Conservation (phyloP, 169 alveolate species). For the Plasmodium chabaudi region DNA sequence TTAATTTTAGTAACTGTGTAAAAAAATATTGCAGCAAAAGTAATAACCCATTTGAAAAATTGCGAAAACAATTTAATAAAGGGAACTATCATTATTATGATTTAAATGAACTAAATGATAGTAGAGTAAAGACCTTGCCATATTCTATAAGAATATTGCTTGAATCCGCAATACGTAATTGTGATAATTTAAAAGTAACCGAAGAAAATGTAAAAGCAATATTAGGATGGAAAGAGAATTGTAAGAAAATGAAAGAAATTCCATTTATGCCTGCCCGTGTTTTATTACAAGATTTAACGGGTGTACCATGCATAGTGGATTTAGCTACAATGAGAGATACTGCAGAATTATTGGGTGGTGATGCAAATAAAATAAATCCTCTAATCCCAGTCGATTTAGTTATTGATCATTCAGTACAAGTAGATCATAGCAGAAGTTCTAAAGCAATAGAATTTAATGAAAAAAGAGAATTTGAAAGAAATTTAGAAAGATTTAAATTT, state of each 20-base stretch:
- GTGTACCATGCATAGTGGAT: slow-evolving; percentile 97
- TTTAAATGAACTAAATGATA: slow-evolving; percentile 80
- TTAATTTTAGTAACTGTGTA: slow-evolving; percentile 10
- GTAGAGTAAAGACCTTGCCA: slow-evolving; percentile 88
- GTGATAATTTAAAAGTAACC: slow-evolving; percentile 94
- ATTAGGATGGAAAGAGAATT: slow-evolving; percentile 91
- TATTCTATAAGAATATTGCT: slow-evolving; percentile 93
- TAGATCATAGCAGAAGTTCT: slow-evolving; percentile 93
- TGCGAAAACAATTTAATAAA: slow-evolving; percentile 9
- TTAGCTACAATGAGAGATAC: slow-evolving; percentile 98
- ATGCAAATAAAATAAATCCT: slow-evolving; percentile 95
- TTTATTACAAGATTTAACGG: slow-evolving; percentile 96
- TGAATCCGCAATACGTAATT: slow-evolving; percentile 96
- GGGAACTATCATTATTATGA: slow-evolving; percentile 35
- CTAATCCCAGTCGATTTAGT: slow-evolving; percentile 96
- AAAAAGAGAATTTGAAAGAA: slow-evolving; percentile 93
- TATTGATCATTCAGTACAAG: slow-evolving; percentile 97
- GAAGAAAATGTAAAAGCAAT: slow-evolving; percentile 93
- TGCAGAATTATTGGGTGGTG: slow-evolving; percentile 91
- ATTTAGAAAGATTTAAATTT: slow-evolving; percentile 94
- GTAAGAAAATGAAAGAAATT: slow-evolving; percentile 89
- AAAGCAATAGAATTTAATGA: slow-evolving; percentile 93
- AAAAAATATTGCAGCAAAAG: slow-evolving; percentile 21
- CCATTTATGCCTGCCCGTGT: slow-evolving; percentile 98
- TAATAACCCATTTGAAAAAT: slow-evolving; percentile 37